Conservation (phyloP, 306 rosid genomes). For the Sicyos edulis region DNA sequence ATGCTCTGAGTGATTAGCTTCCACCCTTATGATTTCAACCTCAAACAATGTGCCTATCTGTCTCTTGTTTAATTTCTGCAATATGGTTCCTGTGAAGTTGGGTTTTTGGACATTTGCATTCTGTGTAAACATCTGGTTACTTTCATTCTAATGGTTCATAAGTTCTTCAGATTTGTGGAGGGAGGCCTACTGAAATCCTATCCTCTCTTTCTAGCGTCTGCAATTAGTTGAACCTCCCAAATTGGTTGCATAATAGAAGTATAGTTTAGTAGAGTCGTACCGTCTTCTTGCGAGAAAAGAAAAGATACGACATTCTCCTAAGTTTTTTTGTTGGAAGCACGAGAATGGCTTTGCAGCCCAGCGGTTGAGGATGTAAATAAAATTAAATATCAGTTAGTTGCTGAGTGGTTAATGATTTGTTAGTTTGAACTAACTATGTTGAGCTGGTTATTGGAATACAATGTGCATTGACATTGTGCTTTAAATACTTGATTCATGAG, state of each 20-base stretch:
- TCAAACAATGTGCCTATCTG: not conserved
- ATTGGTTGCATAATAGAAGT: not conserved
- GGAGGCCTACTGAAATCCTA: slow-evolving; percentile 1
- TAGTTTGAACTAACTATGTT: not conserved
- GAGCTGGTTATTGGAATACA: not conserved
- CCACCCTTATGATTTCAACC: not conserved
- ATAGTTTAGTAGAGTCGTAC: not conserved
- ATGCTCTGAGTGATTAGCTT: not conserved
- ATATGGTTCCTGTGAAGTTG: not conserved
- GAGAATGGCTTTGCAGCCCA: too few relatives aligned
- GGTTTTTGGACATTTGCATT: not conserved
- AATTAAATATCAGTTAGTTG: not conserved
- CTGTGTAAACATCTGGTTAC: not conserved
- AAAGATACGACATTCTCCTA: not conserved
- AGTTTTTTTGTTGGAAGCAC: not conserved
- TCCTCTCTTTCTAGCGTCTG: not conserved
- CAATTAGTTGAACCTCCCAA: not conserved
- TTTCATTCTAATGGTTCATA: not conserved
- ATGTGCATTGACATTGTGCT: not conserved
- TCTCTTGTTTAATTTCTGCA: not conserved
- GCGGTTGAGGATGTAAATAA: not conserved
- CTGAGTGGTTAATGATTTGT: not conserved
- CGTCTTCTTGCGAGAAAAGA: not conserved
- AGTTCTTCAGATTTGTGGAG: not conserved
- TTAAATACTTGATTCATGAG: not conserved